Evolutionary conservation across 805 yeast genomes (phyloP).

Genomic region (Lipomyces yamadae): DNA sequence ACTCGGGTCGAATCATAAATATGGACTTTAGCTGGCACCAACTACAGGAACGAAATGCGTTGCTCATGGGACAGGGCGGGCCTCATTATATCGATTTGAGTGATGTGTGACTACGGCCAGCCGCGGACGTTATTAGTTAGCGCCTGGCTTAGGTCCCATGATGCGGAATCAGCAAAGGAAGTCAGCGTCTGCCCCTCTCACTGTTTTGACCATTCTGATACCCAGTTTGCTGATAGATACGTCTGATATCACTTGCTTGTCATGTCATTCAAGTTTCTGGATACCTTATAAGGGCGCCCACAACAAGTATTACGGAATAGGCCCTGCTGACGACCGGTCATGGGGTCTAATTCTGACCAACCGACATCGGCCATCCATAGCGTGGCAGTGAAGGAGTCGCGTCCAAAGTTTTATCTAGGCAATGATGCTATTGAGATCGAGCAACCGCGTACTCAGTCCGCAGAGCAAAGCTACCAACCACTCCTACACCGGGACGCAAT

Average conservation of each 20-base stretch:
- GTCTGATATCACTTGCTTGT: background rate
- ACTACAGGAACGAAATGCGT: too few relatives aligned
- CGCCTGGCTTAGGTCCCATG: background rate
- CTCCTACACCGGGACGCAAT: background rate
- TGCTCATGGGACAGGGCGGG: too few relatives aligned
- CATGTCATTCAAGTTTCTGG: background rate
- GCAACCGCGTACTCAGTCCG: background rate
- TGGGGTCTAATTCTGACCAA: background rate
- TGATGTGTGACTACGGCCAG: too few relatives aligned
- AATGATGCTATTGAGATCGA: constrained; percentile 11
- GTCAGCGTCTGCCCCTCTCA: background rate
- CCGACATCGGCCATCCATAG: background rate
- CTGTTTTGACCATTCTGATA: background rate
- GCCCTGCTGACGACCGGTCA: background rate
- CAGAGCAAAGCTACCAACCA: background rate
- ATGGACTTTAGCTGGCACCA: too few relatives aligned
- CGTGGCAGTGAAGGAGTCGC: background rate
- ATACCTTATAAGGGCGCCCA: background rate
- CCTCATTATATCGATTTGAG: too few relatives aligned
- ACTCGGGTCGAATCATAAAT: too few relatives aligned
- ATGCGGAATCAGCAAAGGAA: background rate
- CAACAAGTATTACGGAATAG: background rate
- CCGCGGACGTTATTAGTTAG: too few relatives aligned
- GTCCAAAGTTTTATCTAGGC: constrained; percentile 26
- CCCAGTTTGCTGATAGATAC: background rate